Evolutionary conservation across 495 filamentous ascomycete genomes (phyloP).

Genomic region (Evernia prunastri): DNA sequence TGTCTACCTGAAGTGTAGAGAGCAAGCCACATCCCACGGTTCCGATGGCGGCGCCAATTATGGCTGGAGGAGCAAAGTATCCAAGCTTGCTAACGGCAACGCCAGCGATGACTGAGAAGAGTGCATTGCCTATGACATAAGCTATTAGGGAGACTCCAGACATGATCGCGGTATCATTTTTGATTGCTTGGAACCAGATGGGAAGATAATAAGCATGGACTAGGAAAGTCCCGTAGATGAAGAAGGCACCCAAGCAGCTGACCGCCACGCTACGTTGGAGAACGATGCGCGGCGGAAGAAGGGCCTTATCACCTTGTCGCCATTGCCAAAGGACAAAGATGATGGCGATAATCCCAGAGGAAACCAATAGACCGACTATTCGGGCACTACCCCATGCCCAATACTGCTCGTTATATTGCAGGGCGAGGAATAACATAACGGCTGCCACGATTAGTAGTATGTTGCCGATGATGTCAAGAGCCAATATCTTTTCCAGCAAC

Average conservation of each 20-base stretch:
- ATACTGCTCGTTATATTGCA: constrained; percentile 56
- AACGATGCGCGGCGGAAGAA: constrained; percentile 34
- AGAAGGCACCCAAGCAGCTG: constrained; percentile 26
- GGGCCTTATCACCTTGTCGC: constrained; percentile 36
- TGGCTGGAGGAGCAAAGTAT: constrained; percentile 58
- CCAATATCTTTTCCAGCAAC: constrained; percentile 34
- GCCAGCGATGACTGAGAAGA: constrained; percentile 45
- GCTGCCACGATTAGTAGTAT: constrained; percentile 48
- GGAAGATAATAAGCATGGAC: constrained; percentile 55
- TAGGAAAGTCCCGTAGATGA: constrained; percentile 29
- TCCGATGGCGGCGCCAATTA: constrained; percentile 46
- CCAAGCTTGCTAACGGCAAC: constrained; percentile 48
- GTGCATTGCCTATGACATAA: constrained; percentile 39
- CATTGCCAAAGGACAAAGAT: constrained; percentile 31
- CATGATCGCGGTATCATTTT: constrained; percentile 29
- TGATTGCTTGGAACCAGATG: constrained; percentile 69
- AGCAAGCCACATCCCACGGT: constrained; percentile 57
- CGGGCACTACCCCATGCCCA: constrained; percentile 45
- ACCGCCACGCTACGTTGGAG: constrained; percentile 35
- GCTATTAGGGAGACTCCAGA: constrained; percentile 36
- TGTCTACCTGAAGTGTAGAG: constrained; percentile 49
- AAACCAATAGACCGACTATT: constrained; percentile 44
- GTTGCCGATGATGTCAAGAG: constrained; percentile 50
- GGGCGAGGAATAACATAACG: constrained; percentile 52
- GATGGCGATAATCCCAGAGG: constrained; percentile 29